Conservation (phyloP, 2,329 filamentous ascomycete genomes). For the Blumeria graminis region DNA sequence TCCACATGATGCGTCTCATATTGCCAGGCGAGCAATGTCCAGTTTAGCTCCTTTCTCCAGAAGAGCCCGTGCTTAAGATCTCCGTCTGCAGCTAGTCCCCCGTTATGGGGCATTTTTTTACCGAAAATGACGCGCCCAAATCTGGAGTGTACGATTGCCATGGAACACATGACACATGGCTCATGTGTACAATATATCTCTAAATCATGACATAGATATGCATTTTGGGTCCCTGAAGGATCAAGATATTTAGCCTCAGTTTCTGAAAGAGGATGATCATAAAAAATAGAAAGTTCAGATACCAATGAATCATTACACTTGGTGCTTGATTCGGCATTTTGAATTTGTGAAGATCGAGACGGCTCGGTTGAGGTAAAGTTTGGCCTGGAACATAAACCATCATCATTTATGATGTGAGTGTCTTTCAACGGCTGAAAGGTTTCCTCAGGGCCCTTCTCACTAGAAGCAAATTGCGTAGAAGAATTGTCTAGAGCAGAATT, state of each 20-base stretch:
- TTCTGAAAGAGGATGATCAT: constrained; percentile 41
- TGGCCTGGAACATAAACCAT: not conserved
- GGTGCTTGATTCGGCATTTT: not conserved
- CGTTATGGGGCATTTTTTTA: constrained; percentile 54
- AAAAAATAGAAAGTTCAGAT: constrained; percentile 23
- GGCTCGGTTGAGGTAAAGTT: not conserved
- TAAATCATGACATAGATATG: constrained; percentile 81
- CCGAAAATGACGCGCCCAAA: constrained; percentile 72
- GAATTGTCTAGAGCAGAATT: not conserved
- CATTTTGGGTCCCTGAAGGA: constrained; percentile 42
- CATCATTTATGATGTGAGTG: not conserved
- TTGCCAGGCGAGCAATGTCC: constrained; percentile 65
- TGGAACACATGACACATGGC: constrained; percentile 88
- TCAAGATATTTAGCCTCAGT: constrained; percentile 32
- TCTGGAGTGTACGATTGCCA: constrained; percentile 84
- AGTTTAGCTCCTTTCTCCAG: constrained; percentile 59
- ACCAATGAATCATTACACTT: not conserved
- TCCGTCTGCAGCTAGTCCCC: constrained; percentile 60
- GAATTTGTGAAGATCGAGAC: not conserved
- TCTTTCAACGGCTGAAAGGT: not conserved
- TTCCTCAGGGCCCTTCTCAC: not conserved
- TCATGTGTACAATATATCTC: constrained; percentile 91
- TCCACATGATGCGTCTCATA: not conserved
- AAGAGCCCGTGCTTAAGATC: constrained; percentile 40
- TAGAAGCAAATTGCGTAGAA: not conserved